Conservation (phyloP, 139 green algal genomes). For the Pseudopediastrum boryanum region DNA sequence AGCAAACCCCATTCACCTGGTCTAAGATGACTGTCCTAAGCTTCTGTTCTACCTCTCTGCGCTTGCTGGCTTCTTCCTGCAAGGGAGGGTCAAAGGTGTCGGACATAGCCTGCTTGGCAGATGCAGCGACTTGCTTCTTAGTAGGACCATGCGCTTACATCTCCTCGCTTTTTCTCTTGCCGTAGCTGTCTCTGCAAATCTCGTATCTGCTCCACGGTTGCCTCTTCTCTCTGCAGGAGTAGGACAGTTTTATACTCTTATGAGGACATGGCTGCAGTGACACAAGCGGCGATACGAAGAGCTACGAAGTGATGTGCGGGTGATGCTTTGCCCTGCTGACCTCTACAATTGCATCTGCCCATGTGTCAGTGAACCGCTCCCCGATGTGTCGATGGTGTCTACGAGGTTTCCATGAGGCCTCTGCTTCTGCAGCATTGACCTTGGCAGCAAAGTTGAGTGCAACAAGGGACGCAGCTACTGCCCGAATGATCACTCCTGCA, state of each 20-base stretch:
- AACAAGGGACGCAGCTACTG: background rate
- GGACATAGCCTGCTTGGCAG: background rate
- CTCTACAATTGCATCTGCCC: slow-evolving; percentile 54
- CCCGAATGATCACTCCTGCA: no score
- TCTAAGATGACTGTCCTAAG: slow-evolving; percentile 1
- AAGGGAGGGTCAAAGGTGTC: background rate
- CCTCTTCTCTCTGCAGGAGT: slow-evolving; percentile 25
- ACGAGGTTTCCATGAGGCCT: slow-evolving; percentile 50
- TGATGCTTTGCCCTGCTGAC: no score
- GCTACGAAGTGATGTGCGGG: no score
- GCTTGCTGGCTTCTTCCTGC: slow-evolving; percentile 6
- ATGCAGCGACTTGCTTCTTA: background rate
- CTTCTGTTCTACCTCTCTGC: slow-evolving; percentile 26
- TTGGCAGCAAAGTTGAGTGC: slow-evolving; percentile 14
- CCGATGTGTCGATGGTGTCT: slow-evolving; percentile 54
- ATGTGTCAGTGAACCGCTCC: slow-evolving; percentile 49
- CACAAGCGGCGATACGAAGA: no score
- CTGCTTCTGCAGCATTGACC: slow-evolving; percentile 19
- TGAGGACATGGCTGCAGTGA: no score
- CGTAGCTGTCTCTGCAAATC: slow-evolving; percentile 28
- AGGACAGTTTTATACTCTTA: no score
- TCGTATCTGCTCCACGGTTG: background rate
- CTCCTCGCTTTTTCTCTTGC: slow-evolving; percentile 11
- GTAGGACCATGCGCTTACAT: slow-evolving; percentile 17
- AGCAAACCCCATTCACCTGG: slow-evolving; percentile 14